phyloP scores from a whole-genome alignment of 331 rosid species.

The Cucumis variabilis region DNA sequence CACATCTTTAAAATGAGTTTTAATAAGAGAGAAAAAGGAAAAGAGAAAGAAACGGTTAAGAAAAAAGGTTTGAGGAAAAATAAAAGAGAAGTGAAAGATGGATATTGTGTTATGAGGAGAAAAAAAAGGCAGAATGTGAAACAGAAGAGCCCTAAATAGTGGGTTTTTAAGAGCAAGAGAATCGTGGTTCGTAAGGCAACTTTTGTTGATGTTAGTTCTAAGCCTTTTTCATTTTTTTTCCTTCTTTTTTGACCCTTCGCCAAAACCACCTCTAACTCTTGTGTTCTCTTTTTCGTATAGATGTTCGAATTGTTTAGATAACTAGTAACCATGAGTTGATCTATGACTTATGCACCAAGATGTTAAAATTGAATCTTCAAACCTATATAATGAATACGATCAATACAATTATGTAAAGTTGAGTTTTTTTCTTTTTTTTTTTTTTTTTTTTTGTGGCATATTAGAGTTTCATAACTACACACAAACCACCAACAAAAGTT shows the following conservation, averaged over 20 bases:
- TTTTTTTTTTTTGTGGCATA: too few species aligned
- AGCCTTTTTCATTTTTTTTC: slow-evolving; percentile 14
- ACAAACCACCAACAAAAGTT: too few species aligned
- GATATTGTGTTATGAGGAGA: slow-evolving; percentile 24
- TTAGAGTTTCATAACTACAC: too few species aligned
- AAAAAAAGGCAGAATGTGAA: slow-evolving; percentile 38
- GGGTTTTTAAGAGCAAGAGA: slow-evolving; percentile 46
- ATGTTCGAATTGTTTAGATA: too few species aligned
- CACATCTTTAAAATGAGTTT: background rate
- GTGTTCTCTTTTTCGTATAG: background rate
- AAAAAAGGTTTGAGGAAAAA: slow-evolving; percentile 34
- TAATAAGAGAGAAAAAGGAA: slow-evolving; percentile 12
- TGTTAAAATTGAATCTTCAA: too few species aligned
- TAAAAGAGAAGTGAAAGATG: background rate
- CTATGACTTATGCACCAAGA: too few species aligned
- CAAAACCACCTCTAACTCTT: too few species aligned
- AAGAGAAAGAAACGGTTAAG: slow-evolving; percentile 36
- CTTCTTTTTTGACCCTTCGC: too few species aligned
- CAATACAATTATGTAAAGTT: too few species aligned
- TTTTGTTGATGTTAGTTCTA: slow-evolving; percentile 10
- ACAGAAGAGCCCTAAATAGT: slow-evolving; percentile 59
- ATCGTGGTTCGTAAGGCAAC: slow-evolving; percentile 86
- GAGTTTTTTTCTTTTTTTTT: too few species aligned
- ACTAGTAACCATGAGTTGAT: too few species aligned
- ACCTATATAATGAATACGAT: too few species aligned